Evolutionary conservation across 2,329 filamentous ascomycete species (phyloP).

Genomic region (Aspergillus persii): DNA sequence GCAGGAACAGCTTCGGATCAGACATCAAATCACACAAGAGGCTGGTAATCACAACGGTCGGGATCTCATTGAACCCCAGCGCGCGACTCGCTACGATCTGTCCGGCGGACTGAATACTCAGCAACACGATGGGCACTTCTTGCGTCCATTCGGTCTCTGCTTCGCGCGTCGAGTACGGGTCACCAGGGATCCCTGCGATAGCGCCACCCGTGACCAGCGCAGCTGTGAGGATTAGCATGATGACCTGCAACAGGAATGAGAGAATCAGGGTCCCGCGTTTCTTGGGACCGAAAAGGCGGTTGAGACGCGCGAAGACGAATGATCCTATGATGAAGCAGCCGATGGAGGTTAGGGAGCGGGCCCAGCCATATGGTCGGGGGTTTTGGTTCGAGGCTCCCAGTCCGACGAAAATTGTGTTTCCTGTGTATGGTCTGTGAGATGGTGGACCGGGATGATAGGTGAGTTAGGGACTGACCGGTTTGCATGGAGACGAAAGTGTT

Average conservation of each 20-base stretch:
- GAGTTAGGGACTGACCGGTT: not conserved
- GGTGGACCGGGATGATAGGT: not conserved
- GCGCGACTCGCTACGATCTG: conserved; percentile 30
- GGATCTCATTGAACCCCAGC: conserved; percentile 30
- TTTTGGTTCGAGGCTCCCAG: conserved; percentile 43
- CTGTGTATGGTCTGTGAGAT: conserved; percentile 12
- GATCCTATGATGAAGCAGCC: conserved; percentile 44
- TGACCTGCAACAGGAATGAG: conserved; percentile 29
- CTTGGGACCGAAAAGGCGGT: conserved; percentile 23
- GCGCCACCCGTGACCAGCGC: conserved; percentile 25
- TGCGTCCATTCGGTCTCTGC: conserved; percentile 21
- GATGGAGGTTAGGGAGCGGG: conserved; percentile 45
- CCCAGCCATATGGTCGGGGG: conserved; percentile 43
- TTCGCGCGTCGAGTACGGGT: not conserved
- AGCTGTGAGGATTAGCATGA: conserved; percentile 28
- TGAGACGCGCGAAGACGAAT: conserved; percentile 39
- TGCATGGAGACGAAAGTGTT: conserved; percentile 38
- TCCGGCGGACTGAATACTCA: conserved; percentile 32
- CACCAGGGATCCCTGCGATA: conserved; percentile 18
- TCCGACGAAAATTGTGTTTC: conserved; percentile 46
- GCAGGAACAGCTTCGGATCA: conserved; percentile 26
- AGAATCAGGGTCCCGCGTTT: conserved; percentile 24
- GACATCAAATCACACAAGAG: conserved; percentile 32
- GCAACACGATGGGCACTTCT: conserved; percentile 29
- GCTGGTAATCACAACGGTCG: conserved; percentile 34